Percentiles rank a stretch among this genome's conserved stretches.
These are phyloP conservation scores for Pseudophaeomoniella oleicola DNA, from an alignment of 2,329 filamentous ascomycete species.

Conservation along the genomic window DNA sequence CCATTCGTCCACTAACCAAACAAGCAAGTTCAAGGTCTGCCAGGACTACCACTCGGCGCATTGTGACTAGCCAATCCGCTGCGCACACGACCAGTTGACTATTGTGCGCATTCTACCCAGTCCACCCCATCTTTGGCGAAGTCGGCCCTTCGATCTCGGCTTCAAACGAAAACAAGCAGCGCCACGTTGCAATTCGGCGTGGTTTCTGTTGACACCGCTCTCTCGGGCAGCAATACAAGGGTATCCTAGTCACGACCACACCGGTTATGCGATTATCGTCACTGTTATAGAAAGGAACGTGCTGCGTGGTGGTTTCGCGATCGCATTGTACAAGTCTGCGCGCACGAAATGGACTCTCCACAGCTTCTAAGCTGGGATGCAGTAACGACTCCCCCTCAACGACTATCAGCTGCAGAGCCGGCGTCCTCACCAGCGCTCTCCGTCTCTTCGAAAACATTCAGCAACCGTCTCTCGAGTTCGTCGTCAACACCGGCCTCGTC, in stretches of 20 bases:
- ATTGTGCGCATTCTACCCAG: too few relatives aligned
- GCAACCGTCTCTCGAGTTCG: not conserved
- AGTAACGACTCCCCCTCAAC: not conserved
- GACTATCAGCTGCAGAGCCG: not conserved
- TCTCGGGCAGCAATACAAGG: not conserved
- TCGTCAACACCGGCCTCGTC: not conserved
- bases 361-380: not conserved
- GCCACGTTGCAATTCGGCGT: not conserved
- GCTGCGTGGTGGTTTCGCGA: too few relatives aligned
- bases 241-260: not conserved
- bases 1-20: not conserved
- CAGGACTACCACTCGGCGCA: not conserved
- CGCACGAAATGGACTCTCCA: not conserved
- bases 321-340: too few relatives aligned
- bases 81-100: too few relatives aligned
- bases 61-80: not conserved
- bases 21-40: not conserved
- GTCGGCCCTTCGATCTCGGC: too few relatives aligned
- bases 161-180: not conserved
- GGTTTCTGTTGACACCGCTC: not conserved
- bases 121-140: too few relatives aligned
- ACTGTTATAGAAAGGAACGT: not conserved
- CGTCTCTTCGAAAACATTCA: not conserved
- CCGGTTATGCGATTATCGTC: not conserved
- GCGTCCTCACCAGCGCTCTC: not conserved